Conservation (phyloP, 2,329 filamentous ascomycete species). For the Fusarium hainanense region DNA sequence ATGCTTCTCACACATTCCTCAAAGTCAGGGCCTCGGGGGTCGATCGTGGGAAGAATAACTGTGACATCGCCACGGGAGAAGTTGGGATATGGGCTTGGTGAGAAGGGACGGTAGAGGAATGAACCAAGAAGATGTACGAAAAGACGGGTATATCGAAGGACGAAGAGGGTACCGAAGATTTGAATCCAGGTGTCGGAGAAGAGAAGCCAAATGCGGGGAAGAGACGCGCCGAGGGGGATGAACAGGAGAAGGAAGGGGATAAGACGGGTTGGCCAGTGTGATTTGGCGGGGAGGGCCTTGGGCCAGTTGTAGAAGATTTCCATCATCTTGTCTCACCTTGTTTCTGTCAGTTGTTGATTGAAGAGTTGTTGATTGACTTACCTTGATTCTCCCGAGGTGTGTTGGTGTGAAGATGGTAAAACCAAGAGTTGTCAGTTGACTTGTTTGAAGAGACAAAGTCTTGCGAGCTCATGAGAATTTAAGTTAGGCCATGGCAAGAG, state of each 20-base stretch:
- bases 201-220: constrained; percentile 28
- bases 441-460: neutral
- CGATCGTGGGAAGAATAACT: constrained; percentile 64
- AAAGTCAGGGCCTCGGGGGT: constrained; percentile 56
- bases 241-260: constrained; percentile 16
- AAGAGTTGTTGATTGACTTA: neutral
- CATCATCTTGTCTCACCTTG: constrained; percentile 6
- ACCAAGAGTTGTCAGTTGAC: neutral
- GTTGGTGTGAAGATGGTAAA: neutral
- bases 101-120: constrained; percentile 53
- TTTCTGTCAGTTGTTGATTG: neutral
- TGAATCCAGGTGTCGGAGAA: constrained; percentile 29
- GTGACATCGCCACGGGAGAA: constrained; percentile 57
- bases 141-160: constrained; percentile 58
- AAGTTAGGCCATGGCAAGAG: neutral
- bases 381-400: neutral
- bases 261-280: neutral
- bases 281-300: neutral
- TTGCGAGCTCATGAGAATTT: neutral
- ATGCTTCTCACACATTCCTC: constrained; percentile 54
- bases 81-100: constrained; percentile 42
- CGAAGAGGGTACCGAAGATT: constrained; percentile 47
- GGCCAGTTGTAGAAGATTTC: neutral
- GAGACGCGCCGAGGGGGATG: neutral
- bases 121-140: constrained; percentile 56